Evolutionary conservation across 495 filamentous ascomycete species (phyloP).

Genomic region (Daldinia caldariorum): DNA sequence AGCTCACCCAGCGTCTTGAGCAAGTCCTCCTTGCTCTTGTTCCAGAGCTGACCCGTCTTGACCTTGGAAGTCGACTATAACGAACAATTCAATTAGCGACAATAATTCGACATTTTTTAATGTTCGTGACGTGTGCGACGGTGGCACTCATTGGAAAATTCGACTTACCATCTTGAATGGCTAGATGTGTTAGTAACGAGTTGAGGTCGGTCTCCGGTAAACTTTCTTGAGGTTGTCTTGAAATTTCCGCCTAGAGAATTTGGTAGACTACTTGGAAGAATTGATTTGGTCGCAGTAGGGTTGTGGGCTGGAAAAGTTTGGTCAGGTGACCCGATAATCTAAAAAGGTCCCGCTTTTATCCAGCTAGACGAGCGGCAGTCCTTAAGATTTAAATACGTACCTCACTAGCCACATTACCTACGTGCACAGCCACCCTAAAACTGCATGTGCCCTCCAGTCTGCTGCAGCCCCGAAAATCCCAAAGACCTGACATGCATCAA

Average conservation of each 20-base stretch:
- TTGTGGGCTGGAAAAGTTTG: slow-evolving; percentile 45
- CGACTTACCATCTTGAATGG: slow-evolving; percentile 61
- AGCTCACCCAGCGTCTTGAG: slow-evolving; percentile 91
- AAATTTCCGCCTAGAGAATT: slow-evolving; percentile 46
- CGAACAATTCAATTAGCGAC: neutral
- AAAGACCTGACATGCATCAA: neutral
- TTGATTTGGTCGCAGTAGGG: slow-evolving; percentile 45
- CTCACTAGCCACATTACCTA: slow-evolving; percentile 19
- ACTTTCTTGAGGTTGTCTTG: slow-evolving; percentile 46
- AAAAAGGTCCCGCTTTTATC: slow-evolving; percentile 3
- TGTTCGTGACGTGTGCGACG: slow-evolving; percentile 2
- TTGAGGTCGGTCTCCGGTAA: slow-evolving; percentile 50
- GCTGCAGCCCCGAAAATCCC: no score
- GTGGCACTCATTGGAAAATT: slow-evolving; percentile 17
- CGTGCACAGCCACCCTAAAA: neutral
- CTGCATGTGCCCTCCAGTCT: no score
- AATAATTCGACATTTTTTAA: slow-evolving; percentile 15
- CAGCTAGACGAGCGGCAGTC: slow-evolving; percentile 24
- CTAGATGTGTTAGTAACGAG: slow-evolving; percentile 45
- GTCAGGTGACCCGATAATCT: slow-evolving; percentile 31
- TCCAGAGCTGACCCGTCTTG: slow-evolving; percentile 94
- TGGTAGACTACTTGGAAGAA: slow-evolving; percentile 45
- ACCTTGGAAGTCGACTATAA: slow-evolving; percentile 87
- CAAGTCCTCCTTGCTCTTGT: slow-evolving; percentile 98
- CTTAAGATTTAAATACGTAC: slow-evolving; percentile 19